Evolutionary conservation across 1,284 basidiomycete species (phyloP), one percentile per base, ranked within the genome.

Genomic region (Apiotrichum laibachii): DNA sequence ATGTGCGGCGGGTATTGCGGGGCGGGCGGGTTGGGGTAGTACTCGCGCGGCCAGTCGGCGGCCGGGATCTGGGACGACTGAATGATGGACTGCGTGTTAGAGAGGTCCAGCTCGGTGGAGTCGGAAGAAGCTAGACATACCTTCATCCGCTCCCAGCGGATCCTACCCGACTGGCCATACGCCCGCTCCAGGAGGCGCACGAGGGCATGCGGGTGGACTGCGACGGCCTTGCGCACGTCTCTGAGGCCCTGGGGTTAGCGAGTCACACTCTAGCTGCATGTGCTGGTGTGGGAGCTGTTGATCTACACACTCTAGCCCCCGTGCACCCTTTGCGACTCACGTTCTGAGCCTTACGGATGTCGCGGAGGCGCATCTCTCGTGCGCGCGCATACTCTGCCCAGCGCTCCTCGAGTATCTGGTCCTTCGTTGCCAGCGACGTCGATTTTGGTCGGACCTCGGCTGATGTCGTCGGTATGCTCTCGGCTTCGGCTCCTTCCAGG

Each of bases 181-280:
- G 49, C 49, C 19, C 21, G 35, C 35, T 21, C 13, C n/a, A 50
- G 45, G 13, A 75, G 53, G 18, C 75, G 60, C 21, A 19, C 19
- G 18, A 75, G 54, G 1, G 72, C 72, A 60, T 77, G 73, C 0
- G 71, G 70, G 51, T 75, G 70, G 55, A 63, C 68, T 8, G 69
- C 70, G 5, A 71, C 70, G 0, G 75, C 75, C 12, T 70, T 68
- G 8, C 67, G 62, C 1, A 76, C 50, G 9, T 64, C 50, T 21
- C 56, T 57, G 4, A 72, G 55, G 18, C 65, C 63, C 70, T 74
- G 42, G 31, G 19, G 51, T 62, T 33, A 59, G 48, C 13, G 46
- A 50, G 34, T 31, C 33, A 9, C 4, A 37, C 12, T 31, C 7
- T 3, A 39, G 2, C 2, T 4, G 4, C 37, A 39, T 12, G 12